Evolutionary conservation across 2,329 filamentous ascomycete species (phyloP), one percentile per base, ranked within the genome.

Genomic region (Fonsecaea pedrosoi): DNA sequence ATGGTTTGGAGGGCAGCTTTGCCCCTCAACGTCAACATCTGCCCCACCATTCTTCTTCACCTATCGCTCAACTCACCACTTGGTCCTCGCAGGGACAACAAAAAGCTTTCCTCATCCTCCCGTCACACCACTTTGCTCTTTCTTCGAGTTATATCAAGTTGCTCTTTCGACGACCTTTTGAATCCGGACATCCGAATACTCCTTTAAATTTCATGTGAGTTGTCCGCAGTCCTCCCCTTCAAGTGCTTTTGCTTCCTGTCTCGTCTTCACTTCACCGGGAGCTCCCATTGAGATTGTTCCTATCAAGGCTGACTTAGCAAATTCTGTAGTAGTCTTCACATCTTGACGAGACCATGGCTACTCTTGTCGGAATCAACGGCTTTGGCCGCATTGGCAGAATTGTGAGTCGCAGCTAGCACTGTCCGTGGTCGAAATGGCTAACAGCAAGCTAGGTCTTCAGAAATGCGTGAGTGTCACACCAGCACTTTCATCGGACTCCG

Each of bases 351-450:
- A 85, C 77, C 72, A 86, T 86, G 83, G 77, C 79, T 80, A 81
- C 85, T 81, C 88, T 96, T 89, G 92, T 96, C 81, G 93, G 93
- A 83, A 97, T 97, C 90, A 98, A 97, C 91, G 94, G 95, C 83
- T 99, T 99, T 87, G 95, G 95, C 86, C 94, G 95, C 84, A 99
- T 99, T 84, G 95, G 95, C 79, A 92, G 95, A 83, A 97, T 99
- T 82, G 88, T 84, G 77, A 78, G 81, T 81, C 48, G 25, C 66
- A 58, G 35, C 42, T 40, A 57, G 42, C 55, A 54, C 56, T 34
- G 50, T 63, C 59, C 54, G 53, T 54, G 67, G 38, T 21, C 21
- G 56, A 13, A 45, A 38, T 54, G 55, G 67, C 77, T 78, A 75
- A 77, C 71, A 55, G 50, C 34, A 42, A 68, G 38, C 53, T 64